Evolutionary conservation across 371 early-diverging fungal species (phyloP), one percentile per base, ranked within the genome.

Genomic region (Apophysomyces trapeziformis): DNA sequence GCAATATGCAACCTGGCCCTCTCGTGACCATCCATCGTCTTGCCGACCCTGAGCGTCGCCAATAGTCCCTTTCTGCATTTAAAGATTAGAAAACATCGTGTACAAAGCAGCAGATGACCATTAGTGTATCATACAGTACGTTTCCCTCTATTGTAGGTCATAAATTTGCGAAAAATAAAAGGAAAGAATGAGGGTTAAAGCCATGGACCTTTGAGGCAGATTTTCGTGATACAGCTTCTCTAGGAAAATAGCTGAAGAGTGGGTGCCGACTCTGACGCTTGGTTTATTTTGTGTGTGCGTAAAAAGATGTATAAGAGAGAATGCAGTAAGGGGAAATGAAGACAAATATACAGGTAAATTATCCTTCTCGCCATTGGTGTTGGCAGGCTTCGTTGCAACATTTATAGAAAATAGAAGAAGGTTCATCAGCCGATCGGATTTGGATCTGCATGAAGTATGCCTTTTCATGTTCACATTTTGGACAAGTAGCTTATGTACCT

Each of bases 381-480:
- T 83, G 81, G 61, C 94, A 94, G 14, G 80, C 73, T 38, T 80
- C 75, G 50, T 86, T 87, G 64, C 87, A 87, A 68, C 93, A 93
- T 72, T 92, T 93, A 85, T 89, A 96, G 78, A 96, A 96, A 35
- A 90, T 92, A 13, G 96, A 90, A 84, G 89, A 91, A 36, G 98
- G 97, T 79, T 98, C 98, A 85, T 98, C 98, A 32, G 96, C 97
- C 12, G 95, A 95, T 61, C 98, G 91, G 45, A 94, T 96, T 80
- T 98, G 96, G 65, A 98, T 90, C 76, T 93, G 92, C 92, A 93
- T 90, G 80, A 90, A 97, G 82, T 92, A 95, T 1, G 97, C 97
- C 35, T 91, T 81, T 43, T 84, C 83, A 70, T 94, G 89, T 74
- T 93, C 95, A 83, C 98, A 97, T 61, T 92, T 91, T 9, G 94